Conservation (phyloP, 306 rosid genomes). For the Styphnolobium japonicum region DNA sequence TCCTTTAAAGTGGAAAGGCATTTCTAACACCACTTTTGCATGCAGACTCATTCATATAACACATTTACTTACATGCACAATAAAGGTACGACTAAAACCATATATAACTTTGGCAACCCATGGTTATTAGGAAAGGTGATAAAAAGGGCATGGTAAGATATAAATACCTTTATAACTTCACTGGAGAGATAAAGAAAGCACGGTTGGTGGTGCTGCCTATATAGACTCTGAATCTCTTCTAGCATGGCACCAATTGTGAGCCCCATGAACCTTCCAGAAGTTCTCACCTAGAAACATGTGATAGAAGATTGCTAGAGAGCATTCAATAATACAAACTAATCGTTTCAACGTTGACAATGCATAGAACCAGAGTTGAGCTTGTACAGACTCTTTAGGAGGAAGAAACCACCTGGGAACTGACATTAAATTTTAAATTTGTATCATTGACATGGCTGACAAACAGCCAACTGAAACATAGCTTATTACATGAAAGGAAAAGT, state of each 20-base stretch:
- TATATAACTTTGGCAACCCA: background rate
- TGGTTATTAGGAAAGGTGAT: background rate
- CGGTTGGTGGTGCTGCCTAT: slow-evolving; percentile 91
- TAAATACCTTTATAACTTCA: slow-evolving; percentile 93
- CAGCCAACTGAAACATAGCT: slow-evolving; percentile 30
- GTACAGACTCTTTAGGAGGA: slow-evolving; percentile 38
- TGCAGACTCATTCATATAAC: background rate
- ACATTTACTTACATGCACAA: background rate
- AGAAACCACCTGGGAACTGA: slow-evolving; percentile 37
- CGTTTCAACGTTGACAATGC: slow-evolving; percentile 34
- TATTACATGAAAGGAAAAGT: background rate
- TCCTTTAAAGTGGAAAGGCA: background rate
- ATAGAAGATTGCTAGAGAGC: slow-evolving; percentile 41
- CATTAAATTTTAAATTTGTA: slow-evolving; percentile 37
- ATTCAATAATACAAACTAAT: slow-evolving; percentile 39
- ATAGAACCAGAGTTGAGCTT: slow-evolving; percentile 35
- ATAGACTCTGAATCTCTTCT: slow-evolving; percentile 93
- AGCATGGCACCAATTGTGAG: slow-evolving; percentile 95
- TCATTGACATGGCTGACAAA: slow-evolving; percentile 27
- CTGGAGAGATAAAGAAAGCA: slow-evolving; percentile 98
- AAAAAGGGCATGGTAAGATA: background rate
- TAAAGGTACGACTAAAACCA: background rate
- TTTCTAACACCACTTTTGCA: background rate
- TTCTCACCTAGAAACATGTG: slow-evolving; percentile 79
- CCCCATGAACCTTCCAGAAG: slow-evolving; percentile 97